Base-by-base conservation (phyloP, 441 rosid genomes). In the Corymbia citriodora region DNA sequence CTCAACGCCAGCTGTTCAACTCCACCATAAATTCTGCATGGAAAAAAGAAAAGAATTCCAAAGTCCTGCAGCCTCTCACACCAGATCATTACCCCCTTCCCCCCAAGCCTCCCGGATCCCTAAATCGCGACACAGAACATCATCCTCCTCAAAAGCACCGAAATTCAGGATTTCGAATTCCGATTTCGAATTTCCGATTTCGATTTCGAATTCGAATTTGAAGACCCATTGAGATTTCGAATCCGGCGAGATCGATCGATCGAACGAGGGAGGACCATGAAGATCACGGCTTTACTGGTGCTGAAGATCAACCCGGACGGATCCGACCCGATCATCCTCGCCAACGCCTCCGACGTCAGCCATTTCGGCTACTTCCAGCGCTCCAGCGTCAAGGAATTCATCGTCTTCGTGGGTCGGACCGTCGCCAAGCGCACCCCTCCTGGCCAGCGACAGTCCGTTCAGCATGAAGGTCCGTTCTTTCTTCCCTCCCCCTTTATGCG, bases 311-410 rank as follows among this genome's bases (percentile, higher is more conserved):
- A 82, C 88, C 93, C 98, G 45, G 97, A 96, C 52, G 94, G 96
- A 89, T 90, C 97, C 70, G 98, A 96, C 93, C 97, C 99, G 89
- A 91, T 95, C 9, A 93, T 98, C 61, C 92, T 98, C 82, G 95
- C 97, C 11, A 95, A 93, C 93, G 98, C 99, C 4, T 90, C 94
- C 9, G 99, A 98, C 88, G 98, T 98, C 74, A 95, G 96, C 94
- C 99, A 93, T 90, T 97, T 98, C 89, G 99, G 99, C 25, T 98
- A 94, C 94, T 98, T 98, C 92, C 98, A 98, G 94, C 93, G 99
- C 91, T 94, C 98, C 48, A 94, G 98, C 96, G 96, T 96, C 90
- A 97, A 94, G 93, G 98, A 98, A 91, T 98, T 98, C 92, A 89
- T 96, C 89, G 95, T 96, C 92, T 98, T 98, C 89, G 96, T 97